Conservation (phyloP, 2,329 filamentous ascomycete species). For the Alternaria longipes region DNA sequence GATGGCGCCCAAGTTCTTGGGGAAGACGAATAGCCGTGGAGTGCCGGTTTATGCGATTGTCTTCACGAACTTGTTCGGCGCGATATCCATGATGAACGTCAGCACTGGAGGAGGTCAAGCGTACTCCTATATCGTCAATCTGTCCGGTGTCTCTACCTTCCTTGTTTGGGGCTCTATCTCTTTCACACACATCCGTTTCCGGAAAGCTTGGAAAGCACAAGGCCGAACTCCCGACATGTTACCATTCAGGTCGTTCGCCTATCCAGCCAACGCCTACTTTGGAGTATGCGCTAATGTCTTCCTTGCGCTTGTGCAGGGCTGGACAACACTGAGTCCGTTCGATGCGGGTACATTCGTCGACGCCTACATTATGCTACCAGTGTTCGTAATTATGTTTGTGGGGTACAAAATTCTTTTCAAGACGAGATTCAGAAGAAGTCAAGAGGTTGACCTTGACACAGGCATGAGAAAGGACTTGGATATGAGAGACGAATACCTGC, state of each 20-base stretch:
- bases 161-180: conserved; percentile 76
- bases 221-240: conserved; percentile 52
- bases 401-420: conserved; percentile 58
- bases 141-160: conserved; percentile 75
- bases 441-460: conserved; percentile 53
- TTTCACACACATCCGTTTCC: conserved; percentile 76
- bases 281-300: conserved; percentile 61
- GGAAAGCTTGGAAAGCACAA: conserved; percentile 64
- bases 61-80: conserved; percentile 74
- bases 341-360: conserved; percentile 62
- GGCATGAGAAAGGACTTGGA: conserved; percentile 52
- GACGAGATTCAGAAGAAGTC: conserved; percentile 46
- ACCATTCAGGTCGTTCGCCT: conserved; percentile 58
- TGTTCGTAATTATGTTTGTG: conserved; percentile 59
- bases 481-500: conserved; percentile 22
- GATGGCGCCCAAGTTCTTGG: conserved; percentile 75
- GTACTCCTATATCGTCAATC: conserved; percentile 75
- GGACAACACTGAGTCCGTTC: conserved; percentile 63
- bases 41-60: conserved; percentile 68
- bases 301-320: conserved; percentile 63
- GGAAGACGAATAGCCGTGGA: conserved; percentile 72
- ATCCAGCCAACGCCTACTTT: conserved; percentile 62
- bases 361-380: conserved; percentile 62
- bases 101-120: conserved; percentile 71
- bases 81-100: conserved; percentile 78